Conservation (phyloP, 768 basidiomycete genomes). For the Russula lepida region DNA sequence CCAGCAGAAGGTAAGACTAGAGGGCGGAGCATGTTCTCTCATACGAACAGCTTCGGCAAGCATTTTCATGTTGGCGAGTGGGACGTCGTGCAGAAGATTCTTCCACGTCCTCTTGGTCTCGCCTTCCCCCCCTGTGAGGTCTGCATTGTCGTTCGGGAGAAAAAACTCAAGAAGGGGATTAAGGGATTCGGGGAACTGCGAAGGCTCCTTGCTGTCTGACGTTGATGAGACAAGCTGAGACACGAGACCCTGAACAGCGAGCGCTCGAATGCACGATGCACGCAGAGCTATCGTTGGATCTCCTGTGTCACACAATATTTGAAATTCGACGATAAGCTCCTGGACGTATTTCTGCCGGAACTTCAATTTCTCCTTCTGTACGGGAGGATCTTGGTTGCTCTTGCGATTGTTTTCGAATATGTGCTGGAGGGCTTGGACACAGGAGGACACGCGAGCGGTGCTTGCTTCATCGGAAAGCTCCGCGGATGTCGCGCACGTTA, state of each 20-base stretch:
- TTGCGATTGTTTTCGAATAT: neutral
- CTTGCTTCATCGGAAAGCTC: conserved; percentile 1
- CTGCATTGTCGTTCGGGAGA: neutral
- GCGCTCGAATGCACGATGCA: neutral
- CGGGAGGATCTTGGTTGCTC: neutral
- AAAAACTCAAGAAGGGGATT: neutral
- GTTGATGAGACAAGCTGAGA: neutral
- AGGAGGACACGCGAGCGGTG: neutral
- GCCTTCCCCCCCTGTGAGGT: no score
- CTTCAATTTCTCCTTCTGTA: neutral
- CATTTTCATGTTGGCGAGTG: conserved; percentile 1
- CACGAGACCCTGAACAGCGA: neutral
- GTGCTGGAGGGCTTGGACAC: neutral
- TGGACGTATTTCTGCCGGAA: neutral
- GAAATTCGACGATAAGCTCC: neutral
- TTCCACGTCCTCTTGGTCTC: neutral
- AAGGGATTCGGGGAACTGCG: neutral
- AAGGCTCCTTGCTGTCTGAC: neutral
- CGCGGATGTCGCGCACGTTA: conserved; percentile 1
- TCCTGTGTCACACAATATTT: neutral
- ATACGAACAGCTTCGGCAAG: neutral
- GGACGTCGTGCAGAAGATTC: neutral
- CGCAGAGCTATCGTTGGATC: neutral
- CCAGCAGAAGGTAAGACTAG: conserved; percentile 5
- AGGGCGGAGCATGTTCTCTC: neutral